Evolutionary conservation across 2,329 filamentous ascomycete species (phyloP).

Genomic region (Didymella pomorum): DNA sequence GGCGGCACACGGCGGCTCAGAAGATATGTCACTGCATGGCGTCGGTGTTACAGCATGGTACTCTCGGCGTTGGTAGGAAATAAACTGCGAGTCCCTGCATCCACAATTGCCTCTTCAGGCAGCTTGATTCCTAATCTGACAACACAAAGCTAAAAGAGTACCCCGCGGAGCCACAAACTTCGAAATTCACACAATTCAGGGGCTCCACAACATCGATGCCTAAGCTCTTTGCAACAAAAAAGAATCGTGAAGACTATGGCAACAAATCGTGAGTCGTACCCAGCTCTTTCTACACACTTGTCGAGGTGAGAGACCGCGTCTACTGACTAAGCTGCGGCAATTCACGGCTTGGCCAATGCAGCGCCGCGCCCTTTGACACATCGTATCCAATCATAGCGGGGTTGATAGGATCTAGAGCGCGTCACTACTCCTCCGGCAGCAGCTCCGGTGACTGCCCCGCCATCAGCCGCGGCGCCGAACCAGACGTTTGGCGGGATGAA

Average conservation of each 20-base stretch:
- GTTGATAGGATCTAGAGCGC: conserved; percentile 30
- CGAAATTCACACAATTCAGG: not conserved
- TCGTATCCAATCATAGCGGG: too few species aligned
- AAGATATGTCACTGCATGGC: conserved; percentile 18
- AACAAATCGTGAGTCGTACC: not conserved
- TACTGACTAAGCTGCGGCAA: conserved; percentile 36
- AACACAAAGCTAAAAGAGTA: not conserved
- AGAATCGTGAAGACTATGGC: not conserved
- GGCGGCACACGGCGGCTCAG: conserved; percentile 23
- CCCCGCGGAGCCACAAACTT: not conserved
- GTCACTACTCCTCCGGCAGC: conserved; percentile 9
- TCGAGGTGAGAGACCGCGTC: conserved; percentile 1
- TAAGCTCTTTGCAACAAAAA: not conserved
- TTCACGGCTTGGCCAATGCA: conserved; percentile 28
- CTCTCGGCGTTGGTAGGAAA: conserved; percentile 10
- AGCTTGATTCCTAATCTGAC: conserved; percentile 14
- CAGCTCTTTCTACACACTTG: not conserved
- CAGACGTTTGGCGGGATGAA: conserved; percentile 29
- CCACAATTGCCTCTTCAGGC: conserved; percentile 15
- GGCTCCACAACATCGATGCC: not conserved
- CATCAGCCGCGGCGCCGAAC: conserved; percentile 21
- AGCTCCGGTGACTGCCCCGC: conserved; percentile 19
- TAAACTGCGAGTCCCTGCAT: conserved; percentile 24
- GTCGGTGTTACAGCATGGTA: conserved; percentile 22
- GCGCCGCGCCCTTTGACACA: too few species aligned